Conservation (phyloP, 352 stramenopile genomes). For the Elongisporangium senticosum region DNA sequence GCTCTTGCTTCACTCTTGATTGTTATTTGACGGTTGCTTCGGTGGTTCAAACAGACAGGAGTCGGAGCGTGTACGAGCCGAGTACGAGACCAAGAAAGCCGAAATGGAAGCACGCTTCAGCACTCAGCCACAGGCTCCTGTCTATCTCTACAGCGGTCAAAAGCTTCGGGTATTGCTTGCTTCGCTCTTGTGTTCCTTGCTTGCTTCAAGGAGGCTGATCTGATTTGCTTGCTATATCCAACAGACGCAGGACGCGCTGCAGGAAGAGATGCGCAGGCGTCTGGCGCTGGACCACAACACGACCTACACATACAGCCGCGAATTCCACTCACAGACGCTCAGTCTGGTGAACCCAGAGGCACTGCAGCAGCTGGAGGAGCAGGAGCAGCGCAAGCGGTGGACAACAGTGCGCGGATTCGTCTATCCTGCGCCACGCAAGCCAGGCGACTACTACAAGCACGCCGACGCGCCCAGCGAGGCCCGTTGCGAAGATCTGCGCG, state of each 20-base stretch:
- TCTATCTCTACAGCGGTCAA: constrained; percentile 88
- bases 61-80: constrained; percentile 16
- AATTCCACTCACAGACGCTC: constrained; percentile 85
- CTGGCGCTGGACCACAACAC: constrained; percentile 48
- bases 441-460: constrained; percentile 71
- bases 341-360: constrained; percentile 75
- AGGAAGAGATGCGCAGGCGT: constrained; percentile 66
- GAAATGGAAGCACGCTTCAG: constrained; percentile 19
- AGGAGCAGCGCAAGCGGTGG: constrained; percentile 48
- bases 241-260: constrained; percentile 78
- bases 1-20: background rate
- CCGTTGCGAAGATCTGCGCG: constrained; percentile 73
- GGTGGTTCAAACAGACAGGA: constrained; percentile 18
- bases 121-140: constrained; percentile 18
- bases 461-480: constrained; percentile 62
- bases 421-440: constrained; percentile 67
- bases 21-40: background rate
- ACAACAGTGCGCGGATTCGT: constrained; percentile 86
- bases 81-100: constrained; percentile 38
- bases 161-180: constrained; percentile 54
- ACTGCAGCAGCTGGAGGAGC: constrained; percentile 42
- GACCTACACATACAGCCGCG: constrained; percentile 83
- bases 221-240: background rate
- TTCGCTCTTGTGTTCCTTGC: background rate
- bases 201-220: background rate